These are phyloP conservation scores for Parsonsia alboflavescens DNA, from an alignment of 257 asterid genomes.

Conservation along the genomic window DNA sequence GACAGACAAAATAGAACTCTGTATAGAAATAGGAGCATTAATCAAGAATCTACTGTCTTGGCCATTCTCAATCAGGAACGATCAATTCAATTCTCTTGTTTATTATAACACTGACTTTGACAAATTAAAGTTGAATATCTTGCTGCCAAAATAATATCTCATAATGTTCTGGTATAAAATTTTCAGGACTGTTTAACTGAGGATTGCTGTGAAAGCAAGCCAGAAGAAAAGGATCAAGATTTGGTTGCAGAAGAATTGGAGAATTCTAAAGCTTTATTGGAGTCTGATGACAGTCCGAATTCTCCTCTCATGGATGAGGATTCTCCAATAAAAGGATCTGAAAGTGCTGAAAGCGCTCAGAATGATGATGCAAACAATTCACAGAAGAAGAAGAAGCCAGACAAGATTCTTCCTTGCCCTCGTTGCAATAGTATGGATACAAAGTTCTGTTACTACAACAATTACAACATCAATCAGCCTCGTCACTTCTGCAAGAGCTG, in stretches of 20 bases:
- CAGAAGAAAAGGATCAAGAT: slow-evolving; percentile 25
- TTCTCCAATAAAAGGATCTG: slow-evolving; percentile 21
- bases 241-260: slow-evolving; percentile 29
- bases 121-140: neutral
- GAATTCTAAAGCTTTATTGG: slow-evolving; percentile 21
- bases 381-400: slow-evolving; percentile 73
- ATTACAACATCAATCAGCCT: slow-evolving; percentile 81
- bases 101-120: neutral
- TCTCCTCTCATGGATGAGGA: slow-evolving; percentile 37
- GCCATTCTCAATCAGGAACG: neutral
- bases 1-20: neutral
- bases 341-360: slow-evolving; percentile 37
- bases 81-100: neutral
- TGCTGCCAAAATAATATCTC: neutral
- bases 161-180: slow-evolving; percentile 7
- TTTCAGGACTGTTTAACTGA: slow-evolving; percentile 39
- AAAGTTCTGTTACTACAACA: slow-evolving; percentile 86
- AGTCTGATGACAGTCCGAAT: slow-evolving; percentile 26
- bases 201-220: slow-evolving; percentile 24
- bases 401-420: slow-evolving; percentile 85
- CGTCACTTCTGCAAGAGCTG: slow-evolving; percentile 94
- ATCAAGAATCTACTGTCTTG: neutral
- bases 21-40: neutral
- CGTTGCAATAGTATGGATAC: slow-evolving; percentile 94
- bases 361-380: slow-evolving; percentile 34